These are phyloP conservation scores for Nakazawaea pomicola DNA, from an alignment of 805 yeast genomes.

Conservation along the genomic window DNA sequence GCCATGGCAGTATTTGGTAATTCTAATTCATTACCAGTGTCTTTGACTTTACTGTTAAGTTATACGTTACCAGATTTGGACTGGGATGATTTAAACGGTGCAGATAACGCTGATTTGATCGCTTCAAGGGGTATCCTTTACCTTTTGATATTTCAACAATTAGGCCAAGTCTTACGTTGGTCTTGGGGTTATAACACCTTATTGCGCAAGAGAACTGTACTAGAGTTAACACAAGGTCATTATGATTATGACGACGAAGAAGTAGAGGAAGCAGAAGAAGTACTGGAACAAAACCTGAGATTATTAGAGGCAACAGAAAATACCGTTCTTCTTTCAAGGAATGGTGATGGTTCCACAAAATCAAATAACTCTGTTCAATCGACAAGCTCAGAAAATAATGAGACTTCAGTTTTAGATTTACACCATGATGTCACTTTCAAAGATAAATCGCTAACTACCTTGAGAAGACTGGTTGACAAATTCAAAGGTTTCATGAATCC, in stretches of 20 bases:
- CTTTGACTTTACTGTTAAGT: constrained; percentile 74
- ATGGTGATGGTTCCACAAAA: too few species aligned
- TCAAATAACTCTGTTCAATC: constrained; percentile 10
- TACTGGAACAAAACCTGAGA: too few species aligned
- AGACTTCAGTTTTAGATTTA: not conserved
- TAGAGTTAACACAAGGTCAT: constrained; percentile 20
- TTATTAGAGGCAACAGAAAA: not conserved
- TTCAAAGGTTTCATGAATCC: constrained; percentile 61
- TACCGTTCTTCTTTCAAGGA: too few species aligned
- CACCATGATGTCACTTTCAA: not conserved
- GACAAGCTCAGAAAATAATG: not conserved
- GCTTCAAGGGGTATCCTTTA: constrained; percentile 78
- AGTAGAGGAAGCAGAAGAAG: too few species aligned
- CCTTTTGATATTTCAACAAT: constrained; percentile 71
- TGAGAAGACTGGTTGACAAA: constrained; percentile 13
- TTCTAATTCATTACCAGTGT: constrained; percentile 91
- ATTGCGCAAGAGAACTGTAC: constrained; percentile 44
- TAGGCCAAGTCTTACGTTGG: constrained; percentile 82
- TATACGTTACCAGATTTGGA: constrained; percentile 69
- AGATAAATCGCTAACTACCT: not conserved
- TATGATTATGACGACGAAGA: constrained; percentile 1
- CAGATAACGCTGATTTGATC: constrained; percentile 62
- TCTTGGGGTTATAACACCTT: constrained; percentile 81
- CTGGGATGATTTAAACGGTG: constrained; percentile 62
- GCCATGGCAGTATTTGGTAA: constrained; percentile 98